Percentiles rank a stretch among this genome's conserved stretches.
These are phyloP conservation scores for Luzula sylvatica DNA, from an alignment of 176 grass and related monocot genomes.

Conservation along the genomic window DNA sequence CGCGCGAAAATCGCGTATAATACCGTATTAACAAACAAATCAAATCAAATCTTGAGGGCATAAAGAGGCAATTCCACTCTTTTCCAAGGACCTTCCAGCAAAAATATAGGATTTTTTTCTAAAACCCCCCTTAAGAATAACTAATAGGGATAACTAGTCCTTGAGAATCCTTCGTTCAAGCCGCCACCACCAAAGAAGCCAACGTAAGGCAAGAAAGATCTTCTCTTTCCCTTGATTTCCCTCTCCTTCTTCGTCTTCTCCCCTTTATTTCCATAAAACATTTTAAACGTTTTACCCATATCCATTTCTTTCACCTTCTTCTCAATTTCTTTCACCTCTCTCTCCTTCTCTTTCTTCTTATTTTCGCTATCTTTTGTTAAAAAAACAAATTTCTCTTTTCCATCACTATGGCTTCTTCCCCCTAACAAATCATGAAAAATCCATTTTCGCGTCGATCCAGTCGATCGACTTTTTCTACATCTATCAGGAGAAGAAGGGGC, in stretches of 20 bases:
- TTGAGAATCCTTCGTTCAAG: conserved; percentile 1
- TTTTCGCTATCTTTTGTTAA: neutral
- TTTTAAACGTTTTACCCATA: conserved; percentile 49
- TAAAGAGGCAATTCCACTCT: too few species aligned
- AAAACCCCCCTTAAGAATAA: neutral
- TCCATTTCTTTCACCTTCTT: conserved; percentile 23
- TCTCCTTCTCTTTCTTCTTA: neutral
- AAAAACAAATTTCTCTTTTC: conserved; percentile 15
- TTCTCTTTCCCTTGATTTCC: conserved; percentile 11
- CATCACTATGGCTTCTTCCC: conserved; percentile 4
- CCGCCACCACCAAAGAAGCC: conserved; percentile 23
- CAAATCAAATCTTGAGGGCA: too few species aligned
- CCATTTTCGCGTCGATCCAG: neutral
- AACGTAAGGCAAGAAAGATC: conserved; percentile 46
- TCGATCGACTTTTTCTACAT: conserved; percentile 13
- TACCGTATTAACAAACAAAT: too few species aligned
- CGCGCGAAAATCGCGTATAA: too few species aligned
- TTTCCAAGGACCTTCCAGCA: too few species aligned
- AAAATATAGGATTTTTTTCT: too few species aligned
- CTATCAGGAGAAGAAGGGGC: neutral
- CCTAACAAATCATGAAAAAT: conserved; percentile 3
- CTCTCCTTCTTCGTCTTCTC: neutral
- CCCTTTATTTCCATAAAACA: conserved; percentile 37
- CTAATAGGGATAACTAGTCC: conserved; percentile 10
- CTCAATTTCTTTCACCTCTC: neutral